Evolutionary conservation across 192 early-diverging fungal species (phyloP), one percentile per base, ranked within the genome.

Genomic region (Coemansia sp.): DNA sequence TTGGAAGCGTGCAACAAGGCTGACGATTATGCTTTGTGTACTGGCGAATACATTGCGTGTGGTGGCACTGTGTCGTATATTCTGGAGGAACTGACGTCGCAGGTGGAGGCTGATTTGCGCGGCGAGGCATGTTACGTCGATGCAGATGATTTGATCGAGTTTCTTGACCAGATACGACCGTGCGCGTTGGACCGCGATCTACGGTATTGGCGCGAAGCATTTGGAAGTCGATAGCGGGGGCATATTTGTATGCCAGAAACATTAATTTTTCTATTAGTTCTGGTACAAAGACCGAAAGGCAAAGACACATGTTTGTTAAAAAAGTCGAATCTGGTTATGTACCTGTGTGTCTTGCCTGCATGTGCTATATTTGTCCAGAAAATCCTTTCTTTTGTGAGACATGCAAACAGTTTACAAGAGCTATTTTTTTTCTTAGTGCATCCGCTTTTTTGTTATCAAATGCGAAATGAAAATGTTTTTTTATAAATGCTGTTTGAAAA

Each of bases 51-150:
- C n/a, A 64, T 83, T 17, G 32, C 39, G 41, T 74, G 80, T 22
- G 80, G 75, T 8, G 80, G 75, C 11, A 68, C 80, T 3, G 72
- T 83, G 32, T 14, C 43, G 43, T 61, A 83, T 38, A 68, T 83
- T 39, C 52, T 78, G 43, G 37, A 61, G 3, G 75, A 83, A 64
- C 66, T 83, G 66, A 78, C 80, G 32, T 53, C 37, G 14, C 80
- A 83, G 59, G 75, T 83, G 6, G 80, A 83, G 51, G 62, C 41
- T 2, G 80, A 83, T 63, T 22, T 83, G 37, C 39, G 67, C 7
- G 75, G 80, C 56, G 72, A 78, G 34, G 75, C 75, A 2, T 56
- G 63, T 34, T 32, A 78, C 34, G 64, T 76, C 5, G 81, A 84
- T 35, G 41, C 71, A 1, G 77, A 84, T 0, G 77, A 79, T 1